These are phyloP conservation scores for Staphylotrichum longicolle DNA, from an alignment of 495 filamentous ascomycete genomes.

Conservation along the genomic window DNA sequence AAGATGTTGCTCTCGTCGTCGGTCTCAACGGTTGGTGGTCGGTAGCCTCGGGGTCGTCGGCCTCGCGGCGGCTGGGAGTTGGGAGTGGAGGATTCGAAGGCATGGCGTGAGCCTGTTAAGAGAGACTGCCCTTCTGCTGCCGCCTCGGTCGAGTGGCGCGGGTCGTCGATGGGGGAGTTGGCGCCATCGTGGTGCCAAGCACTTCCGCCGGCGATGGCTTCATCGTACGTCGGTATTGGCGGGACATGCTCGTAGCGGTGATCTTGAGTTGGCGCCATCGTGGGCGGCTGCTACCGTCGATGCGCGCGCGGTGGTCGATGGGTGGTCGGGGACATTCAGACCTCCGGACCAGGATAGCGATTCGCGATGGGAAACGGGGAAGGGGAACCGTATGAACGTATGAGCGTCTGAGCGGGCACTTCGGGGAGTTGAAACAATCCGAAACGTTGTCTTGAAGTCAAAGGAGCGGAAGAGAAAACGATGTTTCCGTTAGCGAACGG, in stretches of 20 bases:
- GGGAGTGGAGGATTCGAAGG: slow-evolving; percentile 31
- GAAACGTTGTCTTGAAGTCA: not conserved
- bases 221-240: slow-evolving; percentile 91
- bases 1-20: slow-evolving; percentile 45
- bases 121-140: slow-evolving; percentile 58
- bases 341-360: not conserved
- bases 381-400: no score
- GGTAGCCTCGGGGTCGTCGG: slow-evolving; percentile 56
- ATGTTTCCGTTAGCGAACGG: slow-evolving; percentile 20
- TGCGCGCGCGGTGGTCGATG: not conserved
- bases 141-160: slow-evolving; percentile 15
- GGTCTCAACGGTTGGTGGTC: slow-evolving; percentile 70
- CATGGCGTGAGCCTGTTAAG: slow-evolving; percentile 43
- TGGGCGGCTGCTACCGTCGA: slow-evolving; percentile 22
- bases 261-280: slow-evolving; percentile 47
- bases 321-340: slow-evolving; percentile 26
- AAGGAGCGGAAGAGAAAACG: slow-evolving; percentile 25
- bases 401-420: no score
- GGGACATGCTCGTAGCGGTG: slow-evolving; percentile 61
- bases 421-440: no score
- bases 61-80: slow-evolving; percentile 29
- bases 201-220: slow-evolving; percentile 60
- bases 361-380: not conserved
- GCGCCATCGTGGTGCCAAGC: slow-evolving; percentile 25
- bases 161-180: slow-evolving; percentile 38